Evolutionary conservation across 2,329 filamentous ascomycete species (phyloP).

Genomic region (Fusarium protoensiforme): DNA sequence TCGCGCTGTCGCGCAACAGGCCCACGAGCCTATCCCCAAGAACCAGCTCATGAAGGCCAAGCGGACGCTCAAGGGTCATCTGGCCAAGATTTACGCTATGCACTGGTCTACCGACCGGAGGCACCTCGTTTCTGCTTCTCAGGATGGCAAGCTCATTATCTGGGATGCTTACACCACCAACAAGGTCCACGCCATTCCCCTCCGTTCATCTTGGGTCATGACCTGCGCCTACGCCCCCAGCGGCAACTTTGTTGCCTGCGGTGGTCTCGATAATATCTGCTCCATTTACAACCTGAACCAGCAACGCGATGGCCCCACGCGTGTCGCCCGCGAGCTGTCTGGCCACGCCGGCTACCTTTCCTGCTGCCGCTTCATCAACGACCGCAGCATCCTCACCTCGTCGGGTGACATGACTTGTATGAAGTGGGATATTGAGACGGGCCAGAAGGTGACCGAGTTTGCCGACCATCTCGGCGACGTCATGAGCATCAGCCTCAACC

Average conservation of each 20-base stretch:
- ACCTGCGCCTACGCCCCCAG: slow-evolving; percentile 98
- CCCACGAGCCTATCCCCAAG: slow-evolving; percentile 90
- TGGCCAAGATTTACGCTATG: slow-evolving; percentile 99
- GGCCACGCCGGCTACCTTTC: slow-evolving; percentile 97
- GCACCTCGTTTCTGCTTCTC: slow-evolving; percentile 96
- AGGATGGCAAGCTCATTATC: slow-evolving; percentile 99
- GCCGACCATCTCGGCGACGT: slow-evolving; percentile 98
- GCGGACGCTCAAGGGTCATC: slow-evolving; percentile 94
- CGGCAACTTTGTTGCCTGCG: slow-evolving; percentile 98
- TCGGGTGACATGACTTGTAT: slow-evolving; percentile 99
- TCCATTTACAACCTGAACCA: slow-evolving; percentile 99
- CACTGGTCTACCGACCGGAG: slow-evolving; percentile 99
- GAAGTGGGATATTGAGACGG: slow-evolving; percentile 99
- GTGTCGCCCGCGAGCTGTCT: slow-evolving; percentile 93
- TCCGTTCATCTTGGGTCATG: slow-evolving; percentile 99
- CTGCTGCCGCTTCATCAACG: slow-evolving; percentile 99
- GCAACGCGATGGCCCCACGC: slow-evolving; percentile 92
- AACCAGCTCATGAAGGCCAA: slow-evolving; percentile 97
- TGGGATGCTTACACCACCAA: slow-evolving; percentile 99
- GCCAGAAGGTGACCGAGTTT: slow-evolving; percentile 96
- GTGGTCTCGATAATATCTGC: slow-evolving; percentile 99
- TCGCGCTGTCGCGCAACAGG: slow-evolving; percentile 89
- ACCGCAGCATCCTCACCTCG: slow-evolving; percentile 96
- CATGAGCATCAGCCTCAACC: slow-evolving; percentile 99
- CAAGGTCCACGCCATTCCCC: slow-evolving; percentile 98